Evolutionary conservation across 176 grass and related monocot species (phyloP).

Genomic region (Calamus simplicifolius): DNA sequence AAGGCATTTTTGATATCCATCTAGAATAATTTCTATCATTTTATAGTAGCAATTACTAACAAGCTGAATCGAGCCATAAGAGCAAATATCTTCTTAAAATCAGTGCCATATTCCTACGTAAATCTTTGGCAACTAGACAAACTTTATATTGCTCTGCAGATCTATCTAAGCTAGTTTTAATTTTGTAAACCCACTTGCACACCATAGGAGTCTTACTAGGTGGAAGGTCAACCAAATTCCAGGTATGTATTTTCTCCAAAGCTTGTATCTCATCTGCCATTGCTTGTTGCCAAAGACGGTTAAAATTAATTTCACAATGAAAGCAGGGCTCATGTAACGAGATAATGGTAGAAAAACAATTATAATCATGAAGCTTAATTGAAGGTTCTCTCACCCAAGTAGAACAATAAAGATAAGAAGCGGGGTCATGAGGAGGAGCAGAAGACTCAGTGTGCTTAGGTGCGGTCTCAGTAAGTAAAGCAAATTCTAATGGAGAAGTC

Average conservation of each 20-base stretch:
- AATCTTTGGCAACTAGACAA: background rate
- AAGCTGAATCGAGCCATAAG: background rate
- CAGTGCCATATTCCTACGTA: background rate
- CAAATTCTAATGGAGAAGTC: no score
- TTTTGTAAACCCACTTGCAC: background rate
- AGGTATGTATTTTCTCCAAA: background rate
- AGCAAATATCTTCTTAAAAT: background rate
- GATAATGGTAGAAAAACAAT: background rate
- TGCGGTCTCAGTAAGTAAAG: no score
- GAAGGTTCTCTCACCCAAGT: background rate
- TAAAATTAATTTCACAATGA: background rate
- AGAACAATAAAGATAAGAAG: background rate
- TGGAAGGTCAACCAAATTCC: background rate
- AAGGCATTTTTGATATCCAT: background rate
- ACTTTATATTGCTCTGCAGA: background rate
- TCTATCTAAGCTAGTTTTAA: background rate
- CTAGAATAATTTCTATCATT: background rate
- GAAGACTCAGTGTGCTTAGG: no score
- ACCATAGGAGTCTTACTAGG: background rate
- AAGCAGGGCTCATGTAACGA: background rate
- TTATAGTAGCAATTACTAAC: background rate
- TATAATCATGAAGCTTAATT: background rate
- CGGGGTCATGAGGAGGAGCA: no score
- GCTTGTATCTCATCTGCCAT: background rate
- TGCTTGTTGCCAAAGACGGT: background rate